phyloP scores from a whole-genome alignment of 2,329 filamentous ascomycete species.

The Leptodontidium sp. region DNA sequence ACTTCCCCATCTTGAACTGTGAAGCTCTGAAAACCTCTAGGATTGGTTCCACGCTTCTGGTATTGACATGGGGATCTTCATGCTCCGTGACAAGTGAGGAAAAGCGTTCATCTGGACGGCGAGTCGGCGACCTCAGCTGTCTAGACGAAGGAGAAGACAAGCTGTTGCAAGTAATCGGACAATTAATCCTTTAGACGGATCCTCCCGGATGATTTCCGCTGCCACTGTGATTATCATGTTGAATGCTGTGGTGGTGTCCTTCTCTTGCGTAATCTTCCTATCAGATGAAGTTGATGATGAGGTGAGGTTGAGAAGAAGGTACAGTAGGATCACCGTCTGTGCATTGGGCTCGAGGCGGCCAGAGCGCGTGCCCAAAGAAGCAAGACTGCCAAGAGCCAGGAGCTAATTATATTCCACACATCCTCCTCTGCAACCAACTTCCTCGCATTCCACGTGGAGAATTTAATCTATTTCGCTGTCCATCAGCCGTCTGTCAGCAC shows the following conservation, averaged over 20 bases:
- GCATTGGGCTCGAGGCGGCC: slow-evolving; percentile 4
- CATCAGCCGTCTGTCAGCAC: slow-evolving; percentile 15
- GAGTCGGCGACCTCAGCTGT: slow-evolving; percentile 3
- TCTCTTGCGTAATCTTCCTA: background rate
- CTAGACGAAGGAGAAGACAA: background rate
- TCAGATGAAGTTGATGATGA: background rate
- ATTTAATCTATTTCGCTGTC: background rate
- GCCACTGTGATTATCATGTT: background rate
- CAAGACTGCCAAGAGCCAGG: background rate
- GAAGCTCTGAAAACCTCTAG: background rate
- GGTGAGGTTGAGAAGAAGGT: background rate
- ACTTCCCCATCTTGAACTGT: background rate
- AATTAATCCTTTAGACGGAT: slow-evolving; percentile 1
- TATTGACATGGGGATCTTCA: background rate
- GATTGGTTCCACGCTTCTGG: background rate
- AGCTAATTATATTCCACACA: slow-evolving; percentile 8
- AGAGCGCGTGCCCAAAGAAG: background rate
- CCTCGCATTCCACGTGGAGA: slow-evolving; percentile 1
- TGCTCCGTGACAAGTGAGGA: slow-evolving; percentile 11
- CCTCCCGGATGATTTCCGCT: background rate
- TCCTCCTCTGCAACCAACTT: background rate
- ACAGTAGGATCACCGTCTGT: background rate
- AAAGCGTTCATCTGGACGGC: slow-evolving; percentile 4
- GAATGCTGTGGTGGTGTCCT: background rate
- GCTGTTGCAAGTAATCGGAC: background rate